Evolutionary conservation across 2,329 filamentous ascomycete species (phyloP).

Genomic region (Tolypocladium ophioglossoides): DNA sequence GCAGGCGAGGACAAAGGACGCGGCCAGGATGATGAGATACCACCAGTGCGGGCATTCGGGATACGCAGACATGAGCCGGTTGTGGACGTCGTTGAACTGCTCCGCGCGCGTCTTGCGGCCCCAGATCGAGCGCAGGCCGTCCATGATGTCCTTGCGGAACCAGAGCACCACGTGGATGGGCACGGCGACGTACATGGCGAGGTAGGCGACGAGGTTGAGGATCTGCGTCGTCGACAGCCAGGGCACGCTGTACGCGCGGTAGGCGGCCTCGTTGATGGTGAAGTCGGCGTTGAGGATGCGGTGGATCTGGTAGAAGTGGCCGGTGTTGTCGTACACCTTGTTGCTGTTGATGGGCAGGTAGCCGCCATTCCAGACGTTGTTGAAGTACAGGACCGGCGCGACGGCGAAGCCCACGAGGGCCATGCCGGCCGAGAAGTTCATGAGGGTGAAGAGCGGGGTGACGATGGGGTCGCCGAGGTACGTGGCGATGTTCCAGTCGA

Average conservation of each 20-base stretch:
- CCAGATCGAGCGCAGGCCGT: constrained; percentile 16
- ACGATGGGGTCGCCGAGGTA: constrained; percentile 19
- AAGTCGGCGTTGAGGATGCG: constrained; percentile 37
- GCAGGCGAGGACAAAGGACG: constrained; percentile 32
- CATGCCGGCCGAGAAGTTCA: constrained; percentile 18
- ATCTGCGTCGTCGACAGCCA: constrained; percentile 35
- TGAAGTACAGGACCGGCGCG: constrained; percentile 36
- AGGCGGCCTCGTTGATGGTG: constrained; percentile 40
- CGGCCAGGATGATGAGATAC: constrained; percentile 34
- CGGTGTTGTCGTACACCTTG: constrained; percentile 46
- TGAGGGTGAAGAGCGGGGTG: constrained; percentile 16
- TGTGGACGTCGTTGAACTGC: constrained; percentile 21
- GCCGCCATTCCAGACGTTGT: constrained; percentile 34
- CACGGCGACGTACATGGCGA: constrained; percentile 17
- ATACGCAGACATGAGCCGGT: constrained; percentile 20
- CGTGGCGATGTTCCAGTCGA: constrained; percentile 28
- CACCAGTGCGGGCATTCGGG: constrained; percentile 42
- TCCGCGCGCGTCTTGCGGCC: constrained; percentile 22
- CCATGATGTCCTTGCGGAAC: constrained; percentile 17
- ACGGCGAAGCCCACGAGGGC: constrained; percentile 43
- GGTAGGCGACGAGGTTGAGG: constrained; percentile 19
- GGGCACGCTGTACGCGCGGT: constrained; percentile 40
- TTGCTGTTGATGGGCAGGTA: constrained; percentile 46
- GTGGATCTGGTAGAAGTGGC: constrained; percentile 36
- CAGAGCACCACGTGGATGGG: constrained; percentile 19